Evolutionary conservation across 2,329 filamentous ascomycete genomes (phyloP), one percentile per base, ranked within the genome.

Genomic region (Dendrostoma leiphaemia): DNA sequence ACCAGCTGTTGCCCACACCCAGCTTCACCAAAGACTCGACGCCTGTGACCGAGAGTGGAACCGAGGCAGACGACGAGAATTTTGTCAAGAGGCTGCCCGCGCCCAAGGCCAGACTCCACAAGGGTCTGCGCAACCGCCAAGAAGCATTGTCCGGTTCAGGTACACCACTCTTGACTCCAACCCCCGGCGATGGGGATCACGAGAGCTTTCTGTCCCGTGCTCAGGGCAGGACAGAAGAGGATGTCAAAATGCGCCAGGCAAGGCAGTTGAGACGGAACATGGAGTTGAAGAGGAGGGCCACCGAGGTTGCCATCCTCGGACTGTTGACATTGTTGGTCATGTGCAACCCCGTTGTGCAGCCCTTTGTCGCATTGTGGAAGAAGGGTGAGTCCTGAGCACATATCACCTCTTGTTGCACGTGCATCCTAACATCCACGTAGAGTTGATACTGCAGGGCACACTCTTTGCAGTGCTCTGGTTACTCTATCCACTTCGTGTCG

Each of bases 11-110:
- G 24, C 56, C 63, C 3, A 61, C 65, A 32, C 64, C 68, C 7
- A 58, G 64, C 41, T 71, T 75, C 59, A 69, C 73, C 54, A 78
- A 76, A 59, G 79, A 82, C 48, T 83, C 82, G 4, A 77, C 80
- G 1, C 80, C 84, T 2, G 83, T 82, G 10, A 96, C 90, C 69
- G 92, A 96, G 62, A 96, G 91, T 68, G 93, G 93, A 23, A 96
- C 92, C 17, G 93, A 97, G 68, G 93, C 93, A 35, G 93, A 97
- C 64, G 93, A 97, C 73, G 93, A 97, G 69, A 89, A 92, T 59
- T 86, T 93, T 62, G 77, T 96, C 53, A 94, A 88, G 68, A 89
- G 91, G 0, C 74, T 97, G 21, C 92, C 93, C 1, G 90, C 92
- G 3, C 89, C 92, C 2, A 86, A 80, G n/a, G 62, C 80, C 8